These are phyloP conservation scores for Phytophthora hibernalis DNA, from an alignment of 352 stramenopile species.

Conservation along the genomic window DNA sequence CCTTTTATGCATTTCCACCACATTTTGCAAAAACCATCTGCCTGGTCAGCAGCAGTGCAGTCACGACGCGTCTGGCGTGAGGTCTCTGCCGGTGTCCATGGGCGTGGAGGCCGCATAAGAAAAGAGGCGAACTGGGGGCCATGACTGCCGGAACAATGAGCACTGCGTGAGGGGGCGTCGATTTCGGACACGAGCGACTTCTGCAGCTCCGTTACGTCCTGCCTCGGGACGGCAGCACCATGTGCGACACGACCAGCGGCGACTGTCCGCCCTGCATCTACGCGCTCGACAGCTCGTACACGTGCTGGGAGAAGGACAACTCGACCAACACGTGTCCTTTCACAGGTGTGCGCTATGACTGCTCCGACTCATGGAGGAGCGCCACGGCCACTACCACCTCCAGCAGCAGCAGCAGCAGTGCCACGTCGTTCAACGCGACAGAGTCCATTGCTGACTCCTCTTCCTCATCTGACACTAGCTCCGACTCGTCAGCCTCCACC, in stretches of 20 bases:
- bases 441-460: slow-evolving; percentile 14
- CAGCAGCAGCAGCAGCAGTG: slow-evolving; percentile 7
- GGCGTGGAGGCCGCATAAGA: slow-evolving; percentile 24
- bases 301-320: slow-evolving; percentile 72
- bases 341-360: slow-evolving; percentile 72
- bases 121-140: slow-evolving; percentile 21
- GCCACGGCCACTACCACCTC: slow-evolving; percentile 6
- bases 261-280: slow-evolving; percentile 75
- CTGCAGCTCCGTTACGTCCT: slow-evolving; percentile 46
- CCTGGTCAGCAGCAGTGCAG: slow-evolving; percentile 17
- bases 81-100: slow-evolving; percentile 26
- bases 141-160: slow-evolving; percentile 25
- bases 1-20: background rate
- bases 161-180: background rate
- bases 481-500: slow-evolving; percentile 28
- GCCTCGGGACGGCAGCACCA: slow-evolving; percentile 43
- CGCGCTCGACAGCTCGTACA: slow-evolving; percentile 52
- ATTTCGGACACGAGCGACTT: slow-evolving; percentile 43
- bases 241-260: slow-evolving; percentile 45
- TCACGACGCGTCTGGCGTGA: slow-evolving; percentile 32
- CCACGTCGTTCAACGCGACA: slow-evolving; percentile 7
- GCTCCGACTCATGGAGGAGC: slow-evolving; percentile 49
- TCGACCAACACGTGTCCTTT: slow-evolving; percentile 73
- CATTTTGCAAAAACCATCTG: background rate
- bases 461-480: slow-evolving; percentile 9